Percentiles rank a stretch among this genome's conserved stretches.
These are phyloP conservation scores for Eucalyptus curtisii DNA, from an alignment of 345 rosid species.

Conservation along the genomic window DNA sequence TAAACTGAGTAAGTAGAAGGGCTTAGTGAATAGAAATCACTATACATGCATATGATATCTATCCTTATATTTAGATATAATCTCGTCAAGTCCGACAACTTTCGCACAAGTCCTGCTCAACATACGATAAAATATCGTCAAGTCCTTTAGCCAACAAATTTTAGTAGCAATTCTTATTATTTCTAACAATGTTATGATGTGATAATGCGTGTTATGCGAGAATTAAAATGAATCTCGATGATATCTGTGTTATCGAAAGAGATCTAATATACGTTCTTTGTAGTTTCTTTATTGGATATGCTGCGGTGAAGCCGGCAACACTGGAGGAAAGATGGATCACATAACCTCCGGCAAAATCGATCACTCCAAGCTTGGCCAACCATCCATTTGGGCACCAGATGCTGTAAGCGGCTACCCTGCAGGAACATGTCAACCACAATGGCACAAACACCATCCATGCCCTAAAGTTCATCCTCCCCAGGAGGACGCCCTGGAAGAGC, in stretches of 20 bases:
- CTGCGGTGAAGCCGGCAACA: constrained; percentile 42
- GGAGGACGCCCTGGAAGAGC: constrained; percentile 18
- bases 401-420: constrained; percentile 22
- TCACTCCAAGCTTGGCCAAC: constrained; percentile 36
- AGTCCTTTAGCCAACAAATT: neutral
- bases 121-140: neutral
- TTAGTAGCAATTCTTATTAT: neutral
- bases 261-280: too few species aligned
- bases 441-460: constrained; percentile 46
- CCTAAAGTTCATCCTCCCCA: constrained; percentile 44
- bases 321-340: constrained; percentile 45
- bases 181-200: neutral
- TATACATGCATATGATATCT: neutral
- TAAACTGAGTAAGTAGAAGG: neutral
- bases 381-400: constrained; percentile 40
- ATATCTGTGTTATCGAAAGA: neutral
- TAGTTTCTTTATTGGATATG: constrained; percentile 25
- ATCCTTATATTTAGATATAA: neutral
- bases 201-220: neutral
- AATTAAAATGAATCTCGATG: rapidly evolving
- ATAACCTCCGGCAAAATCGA: constrained; percentile 39
- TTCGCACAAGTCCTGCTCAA: neutral
- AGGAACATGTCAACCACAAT: constrained; percentile 29
- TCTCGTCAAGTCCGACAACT: neutral
- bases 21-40: neutral